These are phyloP conservation scores for Echinochloa phyllopogon DNA, from an alignment of 176 grass and related monocot genomes.

Conservation along the genomic window DNA sequence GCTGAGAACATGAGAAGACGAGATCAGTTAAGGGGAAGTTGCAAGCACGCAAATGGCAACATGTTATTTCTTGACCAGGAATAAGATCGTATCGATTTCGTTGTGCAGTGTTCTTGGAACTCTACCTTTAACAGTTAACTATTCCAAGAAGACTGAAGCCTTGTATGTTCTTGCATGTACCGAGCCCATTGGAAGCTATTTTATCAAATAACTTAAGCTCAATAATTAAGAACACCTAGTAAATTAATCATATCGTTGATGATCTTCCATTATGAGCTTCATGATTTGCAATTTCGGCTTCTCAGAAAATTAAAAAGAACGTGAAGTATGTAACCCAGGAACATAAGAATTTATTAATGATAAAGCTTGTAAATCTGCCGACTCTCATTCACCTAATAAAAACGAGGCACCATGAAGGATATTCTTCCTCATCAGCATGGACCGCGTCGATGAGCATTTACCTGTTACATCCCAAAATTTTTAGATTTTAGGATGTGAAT, in stretches of 20 bases:
- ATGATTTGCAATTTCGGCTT: not conserved
- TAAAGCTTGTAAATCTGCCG: not conserved
- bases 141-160: not conserved
- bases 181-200: not conserved
- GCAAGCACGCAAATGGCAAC: too few species aligned
- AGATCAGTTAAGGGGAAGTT: constrained; percentile 34
- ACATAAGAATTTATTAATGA: not conserved
- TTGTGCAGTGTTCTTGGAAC: not conserved
- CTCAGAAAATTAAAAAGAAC: not conserved
- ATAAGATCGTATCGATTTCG: too few species aligned
- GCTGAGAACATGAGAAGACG: constrained; percentile 49
- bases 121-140: not conserved
- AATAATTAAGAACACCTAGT: not conserved
- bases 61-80: not conserved
- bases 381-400: too few species aligned
- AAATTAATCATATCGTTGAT: not conserved
- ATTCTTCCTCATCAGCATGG: too few species aligned
- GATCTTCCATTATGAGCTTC: not conserved
- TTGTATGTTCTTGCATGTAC: not conserved
- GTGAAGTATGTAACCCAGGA: not conserved
- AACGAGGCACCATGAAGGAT: too few species aligned
- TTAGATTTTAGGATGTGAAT: too few species aligned
- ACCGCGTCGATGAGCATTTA: too few species aligned
- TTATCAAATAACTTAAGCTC: not conserved
- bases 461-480: too few species aligned